phyloP scores from a whole-genome alignment of 306 rosid genomes.

The Cicer bijugum region DNA sequence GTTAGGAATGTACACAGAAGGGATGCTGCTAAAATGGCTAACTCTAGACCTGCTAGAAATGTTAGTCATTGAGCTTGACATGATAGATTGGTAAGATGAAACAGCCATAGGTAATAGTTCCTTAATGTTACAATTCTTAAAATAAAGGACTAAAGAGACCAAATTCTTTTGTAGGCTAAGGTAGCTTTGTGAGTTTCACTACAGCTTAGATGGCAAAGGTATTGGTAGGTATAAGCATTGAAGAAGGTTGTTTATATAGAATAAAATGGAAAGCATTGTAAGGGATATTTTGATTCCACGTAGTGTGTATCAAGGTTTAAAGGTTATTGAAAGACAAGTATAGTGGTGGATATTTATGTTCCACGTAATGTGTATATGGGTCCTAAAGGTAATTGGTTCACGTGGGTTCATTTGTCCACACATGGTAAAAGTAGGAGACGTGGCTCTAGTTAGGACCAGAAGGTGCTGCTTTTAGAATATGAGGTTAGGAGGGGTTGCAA shows the following conservation, averaged over 20 bases:
- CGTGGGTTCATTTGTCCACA: slow-evolving; percentile 55
- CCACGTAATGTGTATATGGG: slow-evolving; percentile 44
- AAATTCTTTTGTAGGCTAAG: not conserved
- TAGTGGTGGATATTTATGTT: slow-evolving; percentile 49
- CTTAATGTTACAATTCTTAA: not conserved
- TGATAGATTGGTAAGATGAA: slow-evolving; percentile 53
- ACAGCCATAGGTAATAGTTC: slow-evolving; percentile 48
- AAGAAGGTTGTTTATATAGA: slow-evolving; percentile 46
- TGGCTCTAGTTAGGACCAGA: slow-evolving; percentile 42
- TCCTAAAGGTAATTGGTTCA: slow-evolving; percentile 50
- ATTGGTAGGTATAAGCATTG: not conserved
- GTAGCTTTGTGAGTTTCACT: not conserved
- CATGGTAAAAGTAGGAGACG: slow-evolving; percentile 43
- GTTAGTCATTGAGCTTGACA: slow-evolving; percentile 42
- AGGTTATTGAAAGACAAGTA: slow-evolving; percentile 39
- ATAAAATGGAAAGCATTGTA: slow-evolving; percentile 25
- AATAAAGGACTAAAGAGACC: not conserved
- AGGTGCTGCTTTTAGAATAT: not conserved
- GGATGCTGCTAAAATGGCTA: slow-evolving; percentile 41
- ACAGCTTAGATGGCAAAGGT: not conserved
- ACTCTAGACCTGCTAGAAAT: slow-evolving; percentile 40
- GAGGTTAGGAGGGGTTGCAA: slow-evolving; percentile 10
- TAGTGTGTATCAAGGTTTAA: slow-evolving; percentile 12
- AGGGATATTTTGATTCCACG: slow-evolving; percentile 56
- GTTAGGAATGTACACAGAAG: slow-evolving; percentile 28